Evolutionary conservation across 805 yeast species (phyloP).

Genomic region (Sugiyamaella americana): DNA sequence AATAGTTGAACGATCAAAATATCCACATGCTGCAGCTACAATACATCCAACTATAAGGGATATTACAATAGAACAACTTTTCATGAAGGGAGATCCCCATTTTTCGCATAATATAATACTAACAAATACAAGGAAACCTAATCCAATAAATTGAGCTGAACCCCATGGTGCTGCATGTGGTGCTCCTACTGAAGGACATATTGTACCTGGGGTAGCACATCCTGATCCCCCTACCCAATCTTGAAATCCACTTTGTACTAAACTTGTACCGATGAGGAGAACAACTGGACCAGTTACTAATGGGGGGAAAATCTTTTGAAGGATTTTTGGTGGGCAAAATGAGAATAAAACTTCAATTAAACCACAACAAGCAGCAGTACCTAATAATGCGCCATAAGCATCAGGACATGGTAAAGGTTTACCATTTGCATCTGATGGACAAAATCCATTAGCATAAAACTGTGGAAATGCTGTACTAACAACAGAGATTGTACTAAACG

Average conservation of each 20-base stretch:
- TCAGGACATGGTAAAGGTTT: constrained; percentile 71
- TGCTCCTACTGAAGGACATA: constrained; percentile 46
- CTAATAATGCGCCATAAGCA: constrained; percentile 84
- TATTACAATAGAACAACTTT: constrained; percentile 83
- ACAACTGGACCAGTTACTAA: constrained; percentile 93
- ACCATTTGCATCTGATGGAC: constrained; percentile 62
- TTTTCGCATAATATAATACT: constrained; percentile 71
- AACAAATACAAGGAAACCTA: constrained; percentile 76
- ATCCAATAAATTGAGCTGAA: constrained; percentile 77
- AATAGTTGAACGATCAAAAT: constrained; percentile 55
- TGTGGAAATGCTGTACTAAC: constrained; percentile 69
- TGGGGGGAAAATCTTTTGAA: constrained; percentile 79
- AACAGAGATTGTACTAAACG: constrained; percentile 81
- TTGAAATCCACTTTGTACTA: constrained; percentile 65
- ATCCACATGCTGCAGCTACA: constrained; percentile 86
- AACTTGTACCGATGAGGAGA: constrained; percentile 66
- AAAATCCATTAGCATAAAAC: constrained; percentile 68
- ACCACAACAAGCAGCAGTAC: constrained; percentile 73
- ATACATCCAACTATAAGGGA: constrained; percentile 86
- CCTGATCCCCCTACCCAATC: constrained; percentile 89
- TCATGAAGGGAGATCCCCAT: constrained; percentile 93
- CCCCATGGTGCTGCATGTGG: constrained; percentile 69
- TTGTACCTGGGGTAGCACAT: constrained; percentile 28
- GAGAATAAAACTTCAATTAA: constrained; percentile 66
- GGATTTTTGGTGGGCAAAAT: constrained; percentile 64